Percentiles rank a stretch among this genome's conserved stretches.
phyloP scores from a whole-genome alignment of 176 grass and related monocot species.

The Rhynchospora tenuis region DNA sequence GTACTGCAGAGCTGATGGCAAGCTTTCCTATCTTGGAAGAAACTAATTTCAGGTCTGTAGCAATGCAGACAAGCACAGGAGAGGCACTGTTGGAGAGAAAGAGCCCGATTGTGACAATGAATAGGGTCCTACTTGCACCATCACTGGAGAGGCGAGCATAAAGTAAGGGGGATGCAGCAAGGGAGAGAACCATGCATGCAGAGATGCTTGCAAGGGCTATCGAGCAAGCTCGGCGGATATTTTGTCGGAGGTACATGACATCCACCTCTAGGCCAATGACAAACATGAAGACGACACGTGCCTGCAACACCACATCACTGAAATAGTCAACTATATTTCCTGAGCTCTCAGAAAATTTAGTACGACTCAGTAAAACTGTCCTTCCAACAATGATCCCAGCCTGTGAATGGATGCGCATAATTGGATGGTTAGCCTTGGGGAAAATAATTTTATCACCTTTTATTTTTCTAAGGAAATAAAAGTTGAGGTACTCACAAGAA shows the following conservation, averaged over 20 bases:
- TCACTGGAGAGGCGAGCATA: constrained; percentile 20
- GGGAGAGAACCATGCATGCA: constrained; percentile 23
- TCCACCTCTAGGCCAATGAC: constrained; percentile 64
- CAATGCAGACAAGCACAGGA: constrained; percentile 55
- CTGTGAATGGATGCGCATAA: constrained; percentile 15
- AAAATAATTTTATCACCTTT: not conserved
- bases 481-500: constrained; percentile 28
- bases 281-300: constrained; percentile 65
- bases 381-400: constrained; percentile 43
- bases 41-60: constrained; percentile 62
- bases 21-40: constrained; percentile 53
- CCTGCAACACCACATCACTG: constrained; percentile 14
- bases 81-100: constrained; percentile 51
- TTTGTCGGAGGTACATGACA: constrained; percentile 40
- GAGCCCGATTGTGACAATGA: constrained; percentile 30
- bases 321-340: constrained; percentile 17
- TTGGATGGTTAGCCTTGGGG: not conserved
- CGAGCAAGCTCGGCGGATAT: constrained; percentile 25
- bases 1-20: constrained; percentile 47
- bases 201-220: constrained; percentile 30
- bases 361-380: constrained; percentile 28
- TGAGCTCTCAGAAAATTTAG: constrained; percentile 20
- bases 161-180: constrained; percentile 3
- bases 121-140: constrained; percentile 10
- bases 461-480: not conserved